Evolutionary conservation across 805 yeast genomes (phyloP), one percentile per base, ranked within the genome.

Genomic region (Candida orba): DNA sequence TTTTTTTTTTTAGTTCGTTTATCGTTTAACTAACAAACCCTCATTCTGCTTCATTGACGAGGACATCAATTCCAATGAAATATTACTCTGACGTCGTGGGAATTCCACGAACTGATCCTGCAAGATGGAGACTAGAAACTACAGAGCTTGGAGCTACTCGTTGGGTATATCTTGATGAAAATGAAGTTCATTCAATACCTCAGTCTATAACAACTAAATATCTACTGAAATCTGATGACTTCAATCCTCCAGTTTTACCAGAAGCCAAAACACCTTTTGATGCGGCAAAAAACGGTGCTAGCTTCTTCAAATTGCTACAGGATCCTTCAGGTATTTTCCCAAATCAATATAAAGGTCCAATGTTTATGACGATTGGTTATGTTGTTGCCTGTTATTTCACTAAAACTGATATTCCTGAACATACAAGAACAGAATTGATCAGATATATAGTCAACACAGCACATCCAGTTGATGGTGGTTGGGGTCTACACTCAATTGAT

Each of bases 391-490:
- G 76, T 50, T 86, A 89, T 62, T 79, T 80, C 59, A 75, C 90
- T 12, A 75, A 77, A 32, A 72, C 78, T 0, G 76, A 75, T 10
- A 84, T 93, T 32, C 81, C 90, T 0, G 80, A 78, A 27, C 81
- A 76, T 33, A 76, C 73, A 54, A 69, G 69, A 49, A 64, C 66
- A 13, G 99, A 93, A 63, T 64, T 93, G 57, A 78, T 84, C 24
- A 72, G 99, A 46, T 93, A 90, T 58, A 65, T 93, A 15, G 86
- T 88, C n/a, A 93, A 93, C 60, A 76, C 87, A 0, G 82, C 97
- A 0, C 96, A 93, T 60, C 97, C 97, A 0, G 96, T 90, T 1
- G 99, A 93, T 63, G 99, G 99, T n/a, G 99, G 99, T 2, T 93
- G 99, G 99, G 99, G 99, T 0, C 69, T 93, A 33, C 97, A 93